Conservation (phyloP, 2,329 filamentous ascomycete genomes). For the Colletotrichum ledebouriae region DNA sequence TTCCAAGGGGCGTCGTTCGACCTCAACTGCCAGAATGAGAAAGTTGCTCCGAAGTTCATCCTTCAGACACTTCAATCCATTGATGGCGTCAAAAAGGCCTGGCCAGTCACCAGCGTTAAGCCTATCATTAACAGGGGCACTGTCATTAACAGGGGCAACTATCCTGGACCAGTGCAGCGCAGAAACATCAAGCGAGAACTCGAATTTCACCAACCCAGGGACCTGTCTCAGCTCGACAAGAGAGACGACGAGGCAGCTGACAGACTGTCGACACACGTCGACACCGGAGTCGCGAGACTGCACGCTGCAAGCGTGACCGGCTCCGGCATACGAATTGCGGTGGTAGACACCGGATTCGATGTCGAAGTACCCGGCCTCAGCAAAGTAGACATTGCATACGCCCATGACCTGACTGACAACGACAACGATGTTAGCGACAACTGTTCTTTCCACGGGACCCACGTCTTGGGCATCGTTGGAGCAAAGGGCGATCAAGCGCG, state of each 20-base stretch:
- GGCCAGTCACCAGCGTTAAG: conserved; percentile 11
- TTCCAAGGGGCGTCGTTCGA: conserved; percentile 29
- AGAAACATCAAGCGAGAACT: not conserved
- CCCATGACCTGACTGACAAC: conserved; percentile 23
- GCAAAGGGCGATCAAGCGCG: conserved; percentile 31
- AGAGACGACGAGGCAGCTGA: not conserved
- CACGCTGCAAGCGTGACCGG: conserved; percentile 28
- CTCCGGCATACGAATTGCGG: conserved; percentile 21
- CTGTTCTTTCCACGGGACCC: conserved; percentile 22
- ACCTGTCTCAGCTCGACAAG: not conserved
- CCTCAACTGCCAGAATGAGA: conserved; percentile 5
- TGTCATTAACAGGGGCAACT: not conserved
- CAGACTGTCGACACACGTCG: conserved; percentile 45
- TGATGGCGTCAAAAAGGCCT: conserved; percentile 24
- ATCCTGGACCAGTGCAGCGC: not conserved
- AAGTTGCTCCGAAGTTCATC: not conserved
- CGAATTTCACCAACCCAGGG: not conserved
- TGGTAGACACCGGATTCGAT: conserved; percentile 30
- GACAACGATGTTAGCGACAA: conserved; percentile 29
- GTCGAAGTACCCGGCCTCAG: conserved; percentile 14
- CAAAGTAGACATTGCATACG: conserved; percentile 8
- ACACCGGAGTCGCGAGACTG: conserved; percentile 40
- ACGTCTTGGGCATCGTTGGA: conserved; percentile 22
- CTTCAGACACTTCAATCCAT: conserved; percentile 6
- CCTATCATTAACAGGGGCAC: not conserved